A percentile compares a stretch with the other conserved stretches of the same genome.
These are phyloP conservation scores for Carnegiea gigantea DNA, from an alignment of 179 eudicot genomes.

Conservation along the genomic window DNA sequence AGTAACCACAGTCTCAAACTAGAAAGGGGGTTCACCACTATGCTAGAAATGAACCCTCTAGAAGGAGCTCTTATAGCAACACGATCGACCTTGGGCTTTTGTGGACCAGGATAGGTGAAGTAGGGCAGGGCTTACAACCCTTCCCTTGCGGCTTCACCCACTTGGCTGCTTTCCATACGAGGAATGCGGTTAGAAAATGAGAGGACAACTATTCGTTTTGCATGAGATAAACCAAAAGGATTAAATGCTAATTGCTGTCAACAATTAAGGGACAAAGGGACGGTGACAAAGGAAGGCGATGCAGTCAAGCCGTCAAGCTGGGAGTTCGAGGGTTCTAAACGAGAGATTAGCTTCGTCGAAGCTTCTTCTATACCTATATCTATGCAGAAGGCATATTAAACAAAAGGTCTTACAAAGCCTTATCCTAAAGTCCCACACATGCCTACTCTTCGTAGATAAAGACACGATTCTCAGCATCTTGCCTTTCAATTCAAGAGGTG, in stretches of 20 bases:
- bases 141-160: too few relatives aligned
- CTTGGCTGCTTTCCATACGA: not conserved
- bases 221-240: not conserved
- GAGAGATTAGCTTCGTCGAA: not conserved
- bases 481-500: not conserved
- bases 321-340: not conserved
- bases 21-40: too few relatives aligned
- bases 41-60: too few relatives aligned
- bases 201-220: constrained; percentile 4
- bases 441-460: not conserved
- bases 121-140: too few relatives aligned
- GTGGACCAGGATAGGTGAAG: too few relatives aligned
- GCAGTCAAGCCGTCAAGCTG: not conserved
- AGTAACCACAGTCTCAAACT: too few relatives aligned
- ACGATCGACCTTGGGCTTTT: too few relatives aligned
- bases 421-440: constrained; percentile 1
- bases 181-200: constrained; percentile 8
- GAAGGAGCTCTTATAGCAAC: too few relatives aligned
- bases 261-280: constrained; percentile 1
- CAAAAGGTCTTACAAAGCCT: constrained; percentile 13
- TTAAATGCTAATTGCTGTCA: not conserved
- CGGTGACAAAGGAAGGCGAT: constrained; percentile 1
- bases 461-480: not conserved
- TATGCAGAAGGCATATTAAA: not conserved
- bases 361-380: not conserved